These are phyloP conservation scores for Exophiala dermatitidis DNA, from an alignment of 2,329 filamentous ascomycete species.

Conservation along the genomic window DNA sequence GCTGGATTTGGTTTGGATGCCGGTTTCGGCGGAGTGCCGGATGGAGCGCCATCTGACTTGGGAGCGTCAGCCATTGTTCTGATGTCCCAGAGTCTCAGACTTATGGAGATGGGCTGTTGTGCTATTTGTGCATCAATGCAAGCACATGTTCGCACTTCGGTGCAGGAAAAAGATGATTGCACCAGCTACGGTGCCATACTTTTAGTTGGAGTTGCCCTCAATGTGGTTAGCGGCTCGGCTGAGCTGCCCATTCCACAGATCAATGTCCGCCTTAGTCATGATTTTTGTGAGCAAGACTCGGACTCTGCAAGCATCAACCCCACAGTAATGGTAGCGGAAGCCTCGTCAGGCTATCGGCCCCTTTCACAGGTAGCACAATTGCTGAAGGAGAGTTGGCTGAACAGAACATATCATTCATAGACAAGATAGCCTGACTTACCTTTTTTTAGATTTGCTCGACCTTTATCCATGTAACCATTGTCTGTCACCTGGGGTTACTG, in stretches of 20 bases:
- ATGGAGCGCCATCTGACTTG: constrained; percentile 28
- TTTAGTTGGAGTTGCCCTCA: neutral
- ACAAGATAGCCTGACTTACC: too few species aligned
- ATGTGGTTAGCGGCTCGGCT: neutral
- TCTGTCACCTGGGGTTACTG: too few species aligned
- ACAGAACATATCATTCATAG: too few species aligned
- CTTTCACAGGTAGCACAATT: neutral
- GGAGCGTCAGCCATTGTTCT: constrained; percentile 34
- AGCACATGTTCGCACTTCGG: neutral
- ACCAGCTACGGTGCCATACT: neutral
- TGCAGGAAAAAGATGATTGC: neutral
- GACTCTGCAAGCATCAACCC: neutral
- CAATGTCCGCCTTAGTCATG: neutral
- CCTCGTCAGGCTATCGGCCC: neutral
- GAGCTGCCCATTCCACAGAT: neutral
- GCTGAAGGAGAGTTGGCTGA: neutral
- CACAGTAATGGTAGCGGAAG: neutral
- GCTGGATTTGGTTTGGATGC: constrained; percentile 58
- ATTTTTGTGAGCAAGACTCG: neutral
- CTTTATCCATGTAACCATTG: too few species aligned
- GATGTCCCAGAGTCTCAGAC: neutral
- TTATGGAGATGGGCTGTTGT: neutral
- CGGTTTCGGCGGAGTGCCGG: constrained; percentile 36
- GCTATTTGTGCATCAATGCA: neutral
- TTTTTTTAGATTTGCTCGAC: too few species aligned